These are phyloP conservation scores for Raffaelea albimanens DNA, from an alignment of 2,329 filamentous ascomycete genomes.

Conservation along the genomic window DNA sequence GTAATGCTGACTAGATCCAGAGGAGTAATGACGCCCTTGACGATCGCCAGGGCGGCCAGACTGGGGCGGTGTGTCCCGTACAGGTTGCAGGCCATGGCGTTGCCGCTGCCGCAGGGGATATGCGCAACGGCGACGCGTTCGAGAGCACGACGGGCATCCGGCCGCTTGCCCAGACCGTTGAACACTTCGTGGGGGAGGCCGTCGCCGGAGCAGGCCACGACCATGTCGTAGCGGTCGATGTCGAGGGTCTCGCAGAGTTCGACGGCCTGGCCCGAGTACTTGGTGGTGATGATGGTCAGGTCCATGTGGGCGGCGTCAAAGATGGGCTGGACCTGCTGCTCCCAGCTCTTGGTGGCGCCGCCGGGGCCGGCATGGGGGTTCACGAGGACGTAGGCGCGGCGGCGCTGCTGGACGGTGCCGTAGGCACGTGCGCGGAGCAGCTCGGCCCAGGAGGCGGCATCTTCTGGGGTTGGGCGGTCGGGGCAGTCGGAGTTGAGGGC, in stretches of 20 bases:
- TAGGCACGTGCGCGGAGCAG: conserved; percentile 65
- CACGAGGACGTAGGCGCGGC: conserved; percentile 77
- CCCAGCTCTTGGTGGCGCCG: conserved; percentile 61
- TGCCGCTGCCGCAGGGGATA: conserved; percentile 87
- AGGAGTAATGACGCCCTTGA: conserved; percentile 79
- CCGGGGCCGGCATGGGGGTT: conserved; percentile 89
- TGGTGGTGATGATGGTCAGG: conserved; percentile 65
- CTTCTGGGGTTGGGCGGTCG: conserved; percentile 25
- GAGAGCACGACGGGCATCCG: conserved; percentile 67
- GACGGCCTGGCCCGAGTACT: conserved; percentile 64
- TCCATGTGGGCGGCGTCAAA: conserved; percentile 72
- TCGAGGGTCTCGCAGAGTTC: conserved; percentile 69
- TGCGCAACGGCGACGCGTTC: conserved; percentile 72
- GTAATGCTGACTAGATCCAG: conserved; percentile 84
- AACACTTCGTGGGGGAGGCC: conserved; percentile 89
- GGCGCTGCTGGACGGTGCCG: conserved; percentile 51
- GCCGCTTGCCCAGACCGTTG: conserved; percentile 74
- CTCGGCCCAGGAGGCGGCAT: conserved; percentile 50
- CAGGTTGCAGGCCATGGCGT: conserved; percentile 85
- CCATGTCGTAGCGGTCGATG: conserved; percentile 70
- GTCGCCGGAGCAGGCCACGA: conserved; percentile 86
- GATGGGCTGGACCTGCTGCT: conserved; percentile 67
- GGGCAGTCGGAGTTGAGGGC: conserved; percentile 10
- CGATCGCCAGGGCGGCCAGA: conserved; percentile 68
- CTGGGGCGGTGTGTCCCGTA: conserved; percentile 71